Conservation (phyloP, 371 early-diverging fungal species). For the Syncephalis plumigaleata region DNA sequence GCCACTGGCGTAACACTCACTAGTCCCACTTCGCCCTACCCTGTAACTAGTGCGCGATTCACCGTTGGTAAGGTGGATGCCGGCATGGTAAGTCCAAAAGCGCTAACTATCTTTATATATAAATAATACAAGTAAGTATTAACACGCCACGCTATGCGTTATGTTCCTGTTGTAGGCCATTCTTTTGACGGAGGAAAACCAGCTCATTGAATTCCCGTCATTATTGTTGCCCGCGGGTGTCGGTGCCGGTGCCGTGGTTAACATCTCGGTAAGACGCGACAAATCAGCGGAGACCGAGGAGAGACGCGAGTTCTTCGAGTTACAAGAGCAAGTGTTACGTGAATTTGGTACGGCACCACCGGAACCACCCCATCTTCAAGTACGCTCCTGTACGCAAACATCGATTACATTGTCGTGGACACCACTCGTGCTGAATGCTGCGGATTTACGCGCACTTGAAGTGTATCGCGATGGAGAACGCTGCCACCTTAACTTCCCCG, state of each 20-base stretch:
- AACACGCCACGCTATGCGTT: no score
- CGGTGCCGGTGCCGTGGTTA: conserved; percentile 83
- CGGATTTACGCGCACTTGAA: conserved; percentile 63
- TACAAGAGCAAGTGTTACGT: conserved; percentile 69
- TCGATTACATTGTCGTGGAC: conserved; percentile 82
- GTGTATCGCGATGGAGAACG: conserved; percentile 58
- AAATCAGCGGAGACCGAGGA: conserved; percentile 60
- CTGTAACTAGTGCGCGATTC: conserved; percentile 46
- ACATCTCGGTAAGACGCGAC: conserved; percentile 81
- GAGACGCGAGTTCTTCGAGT: conserved; percentile 59
- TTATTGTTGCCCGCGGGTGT: conserved; percentile 88
- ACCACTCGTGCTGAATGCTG: conserved; percentile 56
- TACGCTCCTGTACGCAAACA: conserved; percentile 75
- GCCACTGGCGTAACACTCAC: not conserved
- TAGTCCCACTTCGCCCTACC: no score
- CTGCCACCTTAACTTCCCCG: conserved; percentile 13
- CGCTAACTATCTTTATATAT: not conserved
- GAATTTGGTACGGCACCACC: conserved; percentile 65
- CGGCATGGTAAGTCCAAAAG: conserved; percentile 38
- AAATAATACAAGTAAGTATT: not conserved
- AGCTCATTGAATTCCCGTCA: conserved; percentile 93
- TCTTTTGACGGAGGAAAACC: conserved; percentile 85
- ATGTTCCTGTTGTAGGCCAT: conserved; percentile 39
- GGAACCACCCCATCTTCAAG: conserved; percentile 51
- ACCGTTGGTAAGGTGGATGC: conserved; percentile 88